Evolutionary conservation across 1,284 basidiomycete species (phyloP).

Genomic region (Mycena sp.): DNA sequence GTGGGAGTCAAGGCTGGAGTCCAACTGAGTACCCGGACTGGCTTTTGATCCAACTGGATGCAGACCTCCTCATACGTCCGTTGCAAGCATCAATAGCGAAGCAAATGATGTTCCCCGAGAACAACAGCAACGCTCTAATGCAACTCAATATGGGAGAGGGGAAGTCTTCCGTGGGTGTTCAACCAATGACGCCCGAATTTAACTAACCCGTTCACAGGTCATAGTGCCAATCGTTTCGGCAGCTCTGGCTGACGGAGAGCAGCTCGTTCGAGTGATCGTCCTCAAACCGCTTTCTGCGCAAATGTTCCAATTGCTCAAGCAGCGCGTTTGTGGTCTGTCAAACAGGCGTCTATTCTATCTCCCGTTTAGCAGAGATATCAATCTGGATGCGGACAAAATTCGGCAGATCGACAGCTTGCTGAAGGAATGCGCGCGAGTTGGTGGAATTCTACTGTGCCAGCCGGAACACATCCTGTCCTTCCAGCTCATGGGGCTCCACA

Average conservation of each 20-base stretch:
- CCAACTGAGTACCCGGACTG: constrained; percentile 59
- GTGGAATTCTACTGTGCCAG: constrained; percentile 57
- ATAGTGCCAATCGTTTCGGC: constrained; percentile 57
- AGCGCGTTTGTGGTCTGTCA: constrained; percentile 52
- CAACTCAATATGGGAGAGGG: constrained; percentile 72
- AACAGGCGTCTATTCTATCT: constrained; percentile 57
- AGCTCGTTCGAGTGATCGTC: constrained; percentile 57
- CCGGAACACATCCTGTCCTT: constrained; percentile 65
- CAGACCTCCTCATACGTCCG: constrained; percentile 51
- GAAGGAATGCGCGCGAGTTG: constrained; percentile 46
- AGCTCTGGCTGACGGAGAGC: constrained; percentile 51
- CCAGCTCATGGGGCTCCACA: constrained; percentile 53
- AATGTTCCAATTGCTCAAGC: constrained; percentile 59
- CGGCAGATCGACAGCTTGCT: constrained; percentile 42
- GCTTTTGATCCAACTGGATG: constrained; percentile 60
- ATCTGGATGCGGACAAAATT: constrained; percentile 33
- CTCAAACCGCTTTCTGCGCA: constrained; percentile 53
- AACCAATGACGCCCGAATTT: neutral
- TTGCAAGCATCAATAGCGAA: constrained; percentile 52
- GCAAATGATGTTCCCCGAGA: constrained; percentile 58
- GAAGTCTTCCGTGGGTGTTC: constrained; percentile 52
- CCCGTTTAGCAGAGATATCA: constrained; percentile 56
- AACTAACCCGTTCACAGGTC: constrained; percentile 31
- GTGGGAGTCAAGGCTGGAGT: constrained; percentile 36
- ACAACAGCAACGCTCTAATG: constrained; percentile 4